phyloP scores from a whole-genome alignment of 306 rosid species.

The Cicer yamashitae region DNA sequence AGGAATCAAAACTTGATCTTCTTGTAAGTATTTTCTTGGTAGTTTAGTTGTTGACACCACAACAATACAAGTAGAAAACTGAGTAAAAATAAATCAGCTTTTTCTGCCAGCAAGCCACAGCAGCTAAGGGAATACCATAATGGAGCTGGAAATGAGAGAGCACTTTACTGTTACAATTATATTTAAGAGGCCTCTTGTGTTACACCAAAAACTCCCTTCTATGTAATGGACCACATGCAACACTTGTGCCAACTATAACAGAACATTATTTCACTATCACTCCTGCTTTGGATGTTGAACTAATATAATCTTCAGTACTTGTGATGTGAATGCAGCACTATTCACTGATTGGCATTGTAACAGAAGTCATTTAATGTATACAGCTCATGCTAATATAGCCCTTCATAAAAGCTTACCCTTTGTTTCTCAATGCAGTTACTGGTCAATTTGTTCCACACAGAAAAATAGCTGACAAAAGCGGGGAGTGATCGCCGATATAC shows the following conservation, averaged over 20 bases:
- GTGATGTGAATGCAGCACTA: conserved; percentile 25
- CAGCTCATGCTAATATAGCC: conserved; percentile 29
- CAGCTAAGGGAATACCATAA: conserved; percentile 35
- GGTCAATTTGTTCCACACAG: conserved; percentile 12
- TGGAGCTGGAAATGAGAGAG: conserved; percentile 43
- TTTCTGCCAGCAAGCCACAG: conserved; percentile 7
- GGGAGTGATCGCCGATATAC: too few relatives aligned
- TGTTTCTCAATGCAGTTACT: conserved; percentile 26
- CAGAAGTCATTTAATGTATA: conserved; percentile 36
- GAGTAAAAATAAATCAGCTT: conserved; percentile 21
- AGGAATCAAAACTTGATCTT: conserved; percentile 23
- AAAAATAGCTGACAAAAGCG: not conserved
- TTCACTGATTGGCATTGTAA: conserved; percentile 31
- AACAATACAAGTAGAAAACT: conserved; percentile 28
- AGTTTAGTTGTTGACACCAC: conserved; percentile 14
- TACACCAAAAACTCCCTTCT: conserved; percentile 34
- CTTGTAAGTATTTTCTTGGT: conserved; percentile 14
- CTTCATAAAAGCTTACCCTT: conserved; percentile 7
- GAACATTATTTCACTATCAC: conserved; percentile 19
- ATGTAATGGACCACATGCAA: conserved; percentile 44
- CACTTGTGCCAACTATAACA: not conserved
- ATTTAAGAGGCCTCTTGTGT: conserved; percentile 23
- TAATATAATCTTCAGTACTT: conserved; percentile 36
- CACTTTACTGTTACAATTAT: conserved; percentile 26
- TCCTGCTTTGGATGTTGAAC: conserved; percentile 42